Conservation (phyloP, 75 land plant genomes). For the Larix kaempferi region DNA sequence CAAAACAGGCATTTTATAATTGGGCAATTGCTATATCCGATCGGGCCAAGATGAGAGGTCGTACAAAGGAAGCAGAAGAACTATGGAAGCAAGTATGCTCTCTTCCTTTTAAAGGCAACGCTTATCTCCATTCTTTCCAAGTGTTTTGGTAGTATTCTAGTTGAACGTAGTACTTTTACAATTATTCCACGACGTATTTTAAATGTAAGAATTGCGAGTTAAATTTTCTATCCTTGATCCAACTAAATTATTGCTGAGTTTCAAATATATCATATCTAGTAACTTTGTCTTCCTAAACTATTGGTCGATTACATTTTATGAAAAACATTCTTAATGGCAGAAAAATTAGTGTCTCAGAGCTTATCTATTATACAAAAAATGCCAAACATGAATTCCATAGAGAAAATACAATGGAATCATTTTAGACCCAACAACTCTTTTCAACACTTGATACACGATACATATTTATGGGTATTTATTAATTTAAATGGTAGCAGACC, state of each 20-base stretch:
- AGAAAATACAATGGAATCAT: too few species aligned
- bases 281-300: neutral
- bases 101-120: neutral
- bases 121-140: neutral
- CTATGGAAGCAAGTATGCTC: conserved; percentile 36
- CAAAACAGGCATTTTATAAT: conserved; percentile 22
- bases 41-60: conserved; percentile 68
- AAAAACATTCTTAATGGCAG: neutral
- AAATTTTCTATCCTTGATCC: neutral
- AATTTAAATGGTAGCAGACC: too few species aligned
- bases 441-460: too few species aligned
- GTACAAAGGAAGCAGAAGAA: conserved; percentile 97
- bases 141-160: too few species aligned
- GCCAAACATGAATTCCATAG: too few species aligned
- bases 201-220: neutral
- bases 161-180: neutral
- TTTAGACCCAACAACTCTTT: too few species aligned
- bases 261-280: neutral
- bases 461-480: too few species aligned
- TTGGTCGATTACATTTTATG: neutral
- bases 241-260: neutral
- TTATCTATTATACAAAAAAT: too few species aligned
- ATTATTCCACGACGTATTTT: neutral
- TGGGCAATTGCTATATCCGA: conserved; percentile 73
- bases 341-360: neutral